These are phyloP conservation scores for Thielaviopsis punctulata DNA, from an alignment of 2,329 filamentous ascomycete genomes.

Conservation along the genomic window DNA sequence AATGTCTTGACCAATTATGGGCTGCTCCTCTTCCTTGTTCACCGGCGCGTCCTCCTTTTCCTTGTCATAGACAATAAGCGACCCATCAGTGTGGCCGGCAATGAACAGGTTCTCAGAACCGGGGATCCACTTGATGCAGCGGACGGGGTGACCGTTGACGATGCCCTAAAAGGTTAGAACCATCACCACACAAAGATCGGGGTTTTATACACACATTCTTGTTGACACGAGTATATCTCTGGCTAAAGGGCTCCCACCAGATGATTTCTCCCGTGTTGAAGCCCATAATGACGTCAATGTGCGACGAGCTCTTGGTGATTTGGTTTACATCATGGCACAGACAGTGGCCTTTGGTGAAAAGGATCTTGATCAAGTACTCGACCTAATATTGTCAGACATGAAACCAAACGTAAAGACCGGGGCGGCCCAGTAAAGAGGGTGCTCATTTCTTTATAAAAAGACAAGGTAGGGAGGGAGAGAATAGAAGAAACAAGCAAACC, in stretches of 20 bases:
- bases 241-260: conserved; percentile 95
- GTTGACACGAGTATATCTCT: conserved; percentile 88
- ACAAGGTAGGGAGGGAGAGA: not conserved
- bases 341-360: conserved; percentile 93
- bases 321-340: conserved; percentile 86
- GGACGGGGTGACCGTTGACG: conserved; percentile 73
- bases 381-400: conserved; percentile 32
- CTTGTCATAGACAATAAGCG: conserved; percentile 88
- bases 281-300: conserved; percentile 85
- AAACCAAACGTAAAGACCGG: no score
- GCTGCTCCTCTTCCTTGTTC: conserved; percentile 44
- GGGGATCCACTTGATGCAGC: conserved; percentile 82
- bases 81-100: conserved; percentile 81
- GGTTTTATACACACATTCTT: conserved; percentile 61
- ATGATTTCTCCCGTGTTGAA: conserved; percentile 95
- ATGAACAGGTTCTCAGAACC: conserved; percentile 87
- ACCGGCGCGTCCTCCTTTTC: conserved; percentile 83
- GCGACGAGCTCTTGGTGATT: conserved; percentile 58
- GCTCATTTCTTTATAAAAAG: no score
- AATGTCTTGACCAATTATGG: conserved; percentile 16
- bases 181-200: not conserved
- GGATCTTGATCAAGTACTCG: conserved; percentile 84
- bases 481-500: conserved; percentile 20
- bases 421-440: no score
- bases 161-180: conserved; percentile 40